Evolutionary conservation across 1,284 basidiomycete genomes (phyloP).

Genomic region (Inonotus hispidus): DNA sequence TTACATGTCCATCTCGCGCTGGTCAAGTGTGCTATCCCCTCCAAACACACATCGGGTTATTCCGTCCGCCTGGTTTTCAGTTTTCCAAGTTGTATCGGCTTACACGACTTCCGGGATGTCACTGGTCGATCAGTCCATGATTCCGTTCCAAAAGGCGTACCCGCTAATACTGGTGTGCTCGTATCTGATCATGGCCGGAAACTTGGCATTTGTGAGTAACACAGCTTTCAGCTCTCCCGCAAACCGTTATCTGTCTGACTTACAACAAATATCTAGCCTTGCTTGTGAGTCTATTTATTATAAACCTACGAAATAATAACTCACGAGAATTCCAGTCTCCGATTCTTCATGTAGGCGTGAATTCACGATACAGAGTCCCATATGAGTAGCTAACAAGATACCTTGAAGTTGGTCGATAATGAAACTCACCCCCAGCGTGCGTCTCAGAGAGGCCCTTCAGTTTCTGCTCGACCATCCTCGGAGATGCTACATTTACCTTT

Average conservation of each 20-base stretch:
- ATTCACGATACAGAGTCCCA: too few species aligned
- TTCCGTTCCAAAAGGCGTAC: slow-evolving; percentile 85
- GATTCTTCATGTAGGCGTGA: slow-evolving; percentile 18
- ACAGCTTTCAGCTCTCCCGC: background rate
- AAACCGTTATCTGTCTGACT: background rate
- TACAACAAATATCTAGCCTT: background rate
- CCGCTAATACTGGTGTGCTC: slow-evolving; percentile 66
- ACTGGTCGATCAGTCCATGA: slow-evolving; percentile 84
- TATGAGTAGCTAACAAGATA: background rate
- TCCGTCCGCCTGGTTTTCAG: slow-evolving; percentile 68
- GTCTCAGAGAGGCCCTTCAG: slow-evolving; percentile 73
- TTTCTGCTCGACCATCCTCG: slow-evolving; percentile 97
- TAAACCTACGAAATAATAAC: background rate
- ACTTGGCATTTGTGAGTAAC: slow-evolving; percentile 83
- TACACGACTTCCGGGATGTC: slow-evolving; percentile 91
- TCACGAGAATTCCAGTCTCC: slow-evolving; percentile 8
- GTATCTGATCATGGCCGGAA: slow-evolving; percentile 82
- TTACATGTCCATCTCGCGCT: slow-evolving; percentile 56
- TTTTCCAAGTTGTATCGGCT: slow-evolving; percentile 88
- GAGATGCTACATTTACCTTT: slow-evolving; percentile 91
- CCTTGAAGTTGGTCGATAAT: slow-evolving; percentile 64
- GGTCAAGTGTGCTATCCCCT: slow-evolving; percentile 52
- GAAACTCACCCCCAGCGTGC: slow-evolving; percentile 55
- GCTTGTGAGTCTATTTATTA: slow-evolving; percentile 46
- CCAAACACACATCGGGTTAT: slow-evolving; percentile 51